phyloP scores from a whole-genome alignment of 1,284 basidiomycete species.

The Ustilago nuda region DNA sequence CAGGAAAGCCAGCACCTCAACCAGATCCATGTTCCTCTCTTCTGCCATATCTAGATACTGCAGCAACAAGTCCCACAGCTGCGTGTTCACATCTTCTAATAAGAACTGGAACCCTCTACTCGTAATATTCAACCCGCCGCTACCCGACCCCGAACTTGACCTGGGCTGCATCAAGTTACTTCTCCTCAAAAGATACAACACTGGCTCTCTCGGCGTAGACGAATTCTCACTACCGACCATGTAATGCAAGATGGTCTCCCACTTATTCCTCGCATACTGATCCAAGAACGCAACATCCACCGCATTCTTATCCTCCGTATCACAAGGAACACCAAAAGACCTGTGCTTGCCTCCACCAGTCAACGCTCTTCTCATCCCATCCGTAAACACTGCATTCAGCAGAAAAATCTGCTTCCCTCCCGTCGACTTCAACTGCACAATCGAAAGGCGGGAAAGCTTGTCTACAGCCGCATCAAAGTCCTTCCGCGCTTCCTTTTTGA shows the following conservation, averaged over 20 bases:
- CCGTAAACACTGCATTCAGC: conserved; percentile 61
- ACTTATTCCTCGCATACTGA: conserved; percentile 86
- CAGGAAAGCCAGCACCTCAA: conserved; percentile 91
- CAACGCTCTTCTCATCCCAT: conserved; percentile 68
- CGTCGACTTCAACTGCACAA: conserved; percentile 45
- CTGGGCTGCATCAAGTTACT: conserved; percentile 82
- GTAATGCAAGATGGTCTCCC: conserved; percentile 98
- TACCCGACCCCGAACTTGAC: conserved; percentile 18
- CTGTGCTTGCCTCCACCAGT: conserved; percentile 81
- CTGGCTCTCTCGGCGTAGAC: conserved; percentile 80
- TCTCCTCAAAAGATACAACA: conserved; percentile 83
- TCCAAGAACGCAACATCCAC: conserved; percentile 79
- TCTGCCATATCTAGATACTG: conserved; percentile 75
- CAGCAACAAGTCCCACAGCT: conserved; percentile 95
- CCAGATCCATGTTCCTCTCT: conserved; percentile 78
- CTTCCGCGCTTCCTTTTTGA: conserved; percentile 76
- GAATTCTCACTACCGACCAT: conserved; percentile 92
- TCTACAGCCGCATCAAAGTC: conserved; percentile 45
- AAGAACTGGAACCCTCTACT: conserved; percentile 97
- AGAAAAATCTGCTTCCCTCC: conserved; percentile 69
- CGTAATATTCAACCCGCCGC: conserved; percentile 77
- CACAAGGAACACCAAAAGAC: conserved; percentile 89
- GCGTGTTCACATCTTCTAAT: conserved; percentile 93
- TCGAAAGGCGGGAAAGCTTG: conserved; percentile 49
- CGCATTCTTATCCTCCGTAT: conserved; percentile 63